These are phyloP conservation scores for Fusarium burgessii DNA, from an alignment of 2,329 filamentous ascomycete species.

Conservation along the genomic window DNA sequence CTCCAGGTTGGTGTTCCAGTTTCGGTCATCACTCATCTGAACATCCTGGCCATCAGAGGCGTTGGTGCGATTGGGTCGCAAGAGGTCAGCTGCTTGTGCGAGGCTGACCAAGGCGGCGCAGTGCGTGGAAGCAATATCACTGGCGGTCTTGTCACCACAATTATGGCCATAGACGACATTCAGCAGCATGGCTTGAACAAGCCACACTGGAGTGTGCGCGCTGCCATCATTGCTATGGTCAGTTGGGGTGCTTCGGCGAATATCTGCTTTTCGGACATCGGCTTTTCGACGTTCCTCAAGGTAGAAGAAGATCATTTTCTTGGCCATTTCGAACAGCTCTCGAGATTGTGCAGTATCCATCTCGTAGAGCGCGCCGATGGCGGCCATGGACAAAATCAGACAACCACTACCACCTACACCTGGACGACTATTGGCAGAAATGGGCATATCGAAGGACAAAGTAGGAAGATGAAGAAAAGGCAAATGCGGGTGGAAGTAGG, in stretches of 20 bases:
- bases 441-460: constrained; percentile 85
- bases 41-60: constrained; percentile 64
- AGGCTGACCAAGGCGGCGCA: constrained; percentile 91
- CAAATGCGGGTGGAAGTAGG: constrained; percentile 92
- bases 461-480: constrained; percentile 96
- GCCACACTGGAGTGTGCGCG: constrained; percentile 87
- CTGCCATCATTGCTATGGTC: constrained; percentile 68
- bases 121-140: constrained; percentile 92
- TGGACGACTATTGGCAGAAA: constrained; percentile 72
- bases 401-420: constrained; percentile 84
- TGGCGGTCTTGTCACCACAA: constrained; percentile 89
- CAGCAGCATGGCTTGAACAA: constrained; percentile 96
- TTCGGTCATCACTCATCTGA: constrained; percentile 66
- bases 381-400: constrained; percentile 83
- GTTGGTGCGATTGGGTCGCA: constrained; percentile 60
- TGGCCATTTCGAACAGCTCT: constrained; percentile 90
- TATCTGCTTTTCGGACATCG: constrained; percentile 76
- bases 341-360: constrained; percentile 82
- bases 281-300: constrained; percentile 91
- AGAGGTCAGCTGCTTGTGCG: constrained; percentile 85
- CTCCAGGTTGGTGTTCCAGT: constrained; percentile 61
- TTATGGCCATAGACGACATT: constrained; percentile 97
- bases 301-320: constrained; percentile 94
- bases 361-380: constrained; percentile 87
- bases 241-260: constrained; percentile 63